Evolutionary conservation across 169 alveolate species (phyloP), one percentile per base, ranked within the genome.

Genomic region (Babesia gibsoni): DNA sequence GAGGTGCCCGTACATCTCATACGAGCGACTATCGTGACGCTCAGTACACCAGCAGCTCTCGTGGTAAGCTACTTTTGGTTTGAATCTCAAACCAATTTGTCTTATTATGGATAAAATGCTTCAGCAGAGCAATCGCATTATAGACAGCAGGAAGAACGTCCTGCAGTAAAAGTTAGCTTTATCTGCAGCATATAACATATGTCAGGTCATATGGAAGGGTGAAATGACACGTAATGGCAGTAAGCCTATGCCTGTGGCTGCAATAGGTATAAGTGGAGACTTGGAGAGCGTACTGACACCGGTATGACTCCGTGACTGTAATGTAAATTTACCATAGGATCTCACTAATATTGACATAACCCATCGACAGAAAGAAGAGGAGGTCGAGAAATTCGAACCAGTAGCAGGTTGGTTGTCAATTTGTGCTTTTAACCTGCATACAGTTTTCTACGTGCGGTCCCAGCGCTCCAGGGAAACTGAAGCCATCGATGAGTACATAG

Each of bases 301-400:
- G 53, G 67, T 65, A 1, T 5, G 33, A 27, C 2, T 22, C 3
- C 46, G 8, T 0, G 3, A 2, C 10, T 8, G n/a, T 16, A 23
- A 9, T 1, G n/a, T 53, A 7, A 25, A 14, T 27, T 6, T 9
- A n/a, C 7, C 50, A 14, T n/a, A 65, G 67, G 20, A 61, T 12
- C 18, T 69, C 48, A 61, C 54, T 20, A 41, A 23, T 7, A 61
- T 79, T 39, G 69, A 79, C 57, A 79, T 79, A 18, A 79, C 88
- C 61, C 88, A 79, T 33, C 54, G 88, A 2, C 78, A 63, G 12
- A 79, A 67, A 50, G 48, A 69, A 69, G 88, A 79, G 32, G 83
- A 79, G n/a, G 83, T 70, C n/a, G 58, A 65, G 22, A 69, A 79
- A 32, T 49, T 18, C 35, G 50, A 29, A n/a, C 88, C 83, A 0